Evolutionary conservation across 2,329 filamentous ascomycete species (phyloP).

Genomic region (Orbilia brochopaga): DNA sequence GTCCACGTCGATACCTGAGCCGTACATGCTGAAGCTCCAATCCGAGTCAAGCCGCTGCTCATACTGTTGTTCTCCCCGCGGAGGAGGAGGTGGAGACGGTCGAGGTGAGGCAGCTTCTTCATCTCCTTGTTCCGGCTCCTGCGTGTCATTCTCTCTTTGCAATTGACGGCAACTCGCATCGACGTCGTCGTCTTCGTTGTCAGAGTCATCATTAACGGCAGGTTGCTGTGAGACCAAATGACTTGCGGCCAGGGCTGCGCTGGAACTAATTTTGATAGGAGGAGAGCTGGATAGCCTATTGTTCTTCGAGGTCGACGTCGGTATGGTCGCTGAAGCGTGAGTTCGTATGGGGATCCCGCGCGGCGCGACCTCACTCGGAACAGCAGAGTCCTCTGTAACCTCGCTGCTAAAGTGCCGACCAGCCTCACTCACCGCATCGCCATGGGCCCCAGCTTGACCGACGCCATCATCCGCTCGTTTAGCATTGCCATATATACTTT

Average conservation of each 20-base stretch:
- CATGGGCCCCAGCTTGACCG: neutral
- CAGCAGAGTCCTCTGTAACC: constrained; percentile 13
- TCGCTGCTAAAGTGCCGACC: constrained; percentile 29
- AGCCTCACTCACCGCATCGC: neutral
- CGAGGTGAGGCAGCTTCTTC: neutral
- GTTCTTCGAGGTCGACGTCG: neutral
- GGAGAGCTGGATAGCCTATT: constrained; percentile 16
- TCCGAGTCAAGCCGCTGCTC: neutral
- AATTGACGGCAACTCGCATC: neutral
- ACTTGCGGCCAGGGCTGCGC: constrained; percentile 5
- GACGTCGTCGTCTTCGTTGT: neutral
- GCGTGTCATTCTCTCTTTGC: neutral
- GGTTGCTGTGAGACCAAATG: neutral
- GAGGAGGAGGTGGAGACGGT: neutral
- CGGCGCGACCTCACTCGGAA: constrained; percentile 15
- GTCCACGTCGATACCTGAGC: constrained; percentile 32
- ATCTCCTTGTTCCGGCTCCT: neutral
- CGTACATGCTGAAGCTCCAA: constrained; percentile 49
- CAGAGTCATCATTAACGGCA: neutral
- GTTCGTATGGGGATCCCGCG: neutral
- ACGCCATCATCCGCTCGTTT: neutral
- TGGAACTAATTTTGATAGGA: constrained; percentile 27
- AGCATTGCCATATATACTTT: constrained; percentile 6
- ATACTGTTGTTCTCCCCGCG: neutral
- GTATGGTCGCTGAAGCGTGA: neutral